Conservation (phyloP, 352 stramenopile species). For the Lagenidium giganteum region DNA sequence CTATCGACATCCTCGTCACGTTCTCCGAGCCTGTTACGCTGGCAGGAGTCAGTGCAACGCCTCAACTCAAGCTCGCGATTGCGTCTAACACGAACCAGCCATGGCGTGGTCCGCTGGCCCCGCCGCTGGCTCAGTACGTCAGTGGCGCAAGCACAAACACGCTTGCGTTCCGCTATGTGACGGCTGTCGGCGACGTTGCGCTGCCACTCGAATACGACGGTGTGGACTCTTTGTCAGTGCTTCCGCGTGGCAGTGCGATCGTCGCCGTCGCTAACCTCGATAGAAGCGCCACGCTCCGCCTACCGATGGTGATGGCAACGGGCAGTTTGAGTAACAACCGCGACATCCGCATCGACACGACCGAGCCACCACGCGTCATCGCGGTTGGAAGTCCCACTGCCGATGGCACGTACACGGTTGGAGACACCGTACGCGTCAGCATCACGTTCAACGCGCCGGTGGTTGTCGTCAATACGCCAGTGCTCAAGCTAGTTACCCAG, state of each 20-base stretch:
- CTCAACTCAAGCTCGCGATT: constrained; percentile 38
- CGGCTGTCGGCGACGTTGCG: constrained; percentile 39
- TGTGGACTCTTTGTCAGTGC: constrained; percentile 38
- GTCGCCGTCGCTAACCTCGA: constrained; percentile 17
- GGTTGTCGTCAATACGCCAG: constrained; percentile 33
- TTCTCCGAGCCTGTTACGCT: constrained; percentile 54
- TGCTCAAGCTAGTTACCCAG: constrained; percentile 31
- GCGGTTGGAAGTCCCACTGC: constrained; percentile 35
- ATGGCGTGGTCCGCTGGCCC: not conserved
- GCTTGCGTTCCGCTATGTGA: constrained; percentile 34
- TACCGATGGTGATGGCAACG: constrained; percentile 31
- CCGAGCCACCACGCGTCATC: constrained; percentile 46
- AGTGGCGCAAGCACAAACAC: constrained; percentile 31
- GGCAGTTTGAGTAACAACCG: constrained; percentile 60
- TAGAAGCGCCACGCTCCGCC: constrained; percentile 28
- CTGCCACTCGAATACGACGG: constrained; percentile 53
- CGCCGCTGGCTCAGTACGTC: constrained; percentile 26
- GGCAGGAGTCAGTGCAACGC: constrained; percentile 2
- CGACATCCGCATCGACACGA: constrained; percentile 59
- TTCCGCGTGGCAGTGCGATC: constrained; percentile 9
- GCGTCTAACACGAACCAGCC: constrained; percentile 14
- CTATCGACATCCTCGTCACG: constrained; percentile 37
- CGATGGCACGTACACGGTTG: constrained; percentile 54
- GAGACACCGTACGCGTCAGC: constrained; percentile 33
- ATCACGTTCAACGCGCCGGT: constrained; percentile 53